Conservation (phyloP, 768 basidiomycete species). For the Suillus subaureus region DNA sequence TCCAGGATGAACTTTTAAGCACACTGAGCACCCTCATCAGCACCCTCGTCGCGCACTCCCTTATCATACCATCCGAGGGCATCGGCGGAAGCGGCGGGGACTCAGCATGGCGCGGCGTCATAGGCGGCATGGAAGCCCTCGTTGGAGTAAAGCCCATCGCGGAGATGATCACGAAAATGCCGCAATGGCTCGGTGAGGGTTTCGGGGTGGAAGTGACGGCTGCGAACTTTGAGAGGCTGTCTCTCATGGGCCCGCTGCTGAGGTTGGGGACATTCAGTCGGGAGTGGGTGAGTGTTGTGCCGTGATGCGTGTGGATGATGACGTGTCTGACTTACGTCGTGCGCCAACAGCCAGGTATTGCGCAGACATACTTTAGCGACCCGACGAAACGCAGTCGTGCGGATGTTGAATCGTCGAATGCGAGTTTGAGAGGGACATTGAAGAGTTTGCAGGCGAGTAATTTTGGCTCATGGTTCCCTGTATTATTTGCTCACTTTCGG, state of each 20-base stretch:
- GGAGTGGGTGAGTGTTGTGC: constrained; percentile 70
- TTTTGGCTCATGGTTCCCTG: neutral
- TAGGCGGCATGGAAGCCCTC: constrained; percentile 80
- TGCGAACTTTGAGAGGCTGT: constrained; percentile 60
- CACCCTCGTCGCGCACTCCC: constrained; percentile 62
- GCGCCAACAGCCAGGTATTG: constrained; percentile 64
- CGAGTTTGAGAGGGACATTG: constrained; percentile 84
- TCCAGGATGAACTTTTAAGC: constrained; percentile 70
- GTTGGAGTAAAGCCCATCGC: constrained; percentile 85
- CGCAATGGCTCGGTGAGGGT: constrained; percentile 73
- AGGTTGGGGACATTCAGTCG: constrained; percentile 84
- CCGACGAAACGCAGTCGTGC: constrained; percentile 71
- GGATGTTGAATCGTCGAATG: constrained; percentile 81
- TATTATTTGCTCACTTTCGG: neutral
- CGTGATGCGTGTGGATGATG: neutral
- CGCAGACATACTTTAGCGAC: constrained; percentile 82
- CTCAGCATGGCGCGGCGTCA: constrained; percentile 80
- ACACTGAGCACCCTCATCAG: constrained; percentile 78
- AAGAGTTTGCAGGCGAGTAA: constrained; percentile 75
- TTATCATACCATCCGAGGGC: constrained; percentile 66
- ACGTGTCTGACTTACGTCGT: neutral
- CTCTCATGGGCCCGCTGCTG: constrained; percentile 82
- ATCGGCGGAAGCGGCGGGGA: constrained; percentile 64
- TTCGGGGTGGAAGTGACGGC: constrained; percentile 62
- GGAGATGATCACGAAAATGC: constrained; percentile 72